Evolutionary conservation across 441 rosid genomes (phyloP).

Genomic region (Brassica balearica): DNA sequence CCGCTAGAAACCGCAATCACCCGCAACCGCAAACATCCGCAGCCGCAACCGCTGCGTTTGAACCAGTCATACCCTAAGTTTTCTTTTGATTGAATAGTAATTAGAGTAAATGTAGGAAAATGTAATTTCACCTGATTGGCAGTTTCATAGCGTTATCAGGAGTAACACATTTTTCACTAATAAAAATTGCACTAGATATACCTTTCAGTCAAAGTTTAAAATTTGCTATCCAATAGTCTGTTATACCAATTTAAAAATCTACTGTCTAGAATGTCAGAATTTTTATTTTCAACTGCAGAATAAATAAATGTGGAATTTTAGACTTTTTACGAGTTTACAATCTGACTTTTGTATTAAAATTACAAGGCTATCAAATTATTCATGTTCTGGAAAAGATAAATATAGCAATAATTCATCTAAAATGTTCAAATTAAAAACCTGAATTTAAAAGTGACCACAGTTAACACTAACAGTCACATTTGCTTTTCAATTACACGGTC

Average conservation of each 20-base stretch:
- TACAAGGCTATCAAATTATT: not conserved
- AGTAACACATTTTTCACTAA: not conserved
- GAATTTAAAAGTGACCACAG: not conserved
- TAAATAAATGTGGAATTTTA: no score
- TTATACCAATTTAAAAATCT: no score
- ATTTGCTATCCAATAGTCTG: no score
- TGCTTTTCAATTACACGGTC: not conserved
- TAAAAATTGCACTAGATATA: not conserved
- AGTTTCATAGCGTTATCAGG: not conserved
- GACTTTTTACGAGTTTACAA: no score
- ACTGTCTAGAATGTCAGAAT: no score
- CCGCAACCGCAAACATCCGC: no score
- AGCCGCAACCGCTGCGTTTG: no score
- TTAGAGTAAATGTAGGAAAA: not conserved
- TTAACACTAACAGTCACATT: constrained; percentile 13
- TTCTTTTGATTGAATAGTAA: no score
- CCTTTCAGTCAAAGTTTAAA: not conserved
- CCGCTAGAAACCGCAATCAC: no score
- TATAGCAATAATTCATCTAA: not conserved
- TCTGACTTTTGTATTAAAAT: no score
- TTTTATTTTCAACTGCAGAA: no score
- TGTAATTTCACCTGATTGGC: not conserved
- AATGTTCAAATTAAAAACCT: not conserved
- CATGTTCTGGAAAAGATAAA: not conserved
- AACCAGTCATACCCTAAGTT: no score